phyloP scores from a whole-genome alignment of 345 rosid genomes.

The Limnanthes douglasii region DNA sequence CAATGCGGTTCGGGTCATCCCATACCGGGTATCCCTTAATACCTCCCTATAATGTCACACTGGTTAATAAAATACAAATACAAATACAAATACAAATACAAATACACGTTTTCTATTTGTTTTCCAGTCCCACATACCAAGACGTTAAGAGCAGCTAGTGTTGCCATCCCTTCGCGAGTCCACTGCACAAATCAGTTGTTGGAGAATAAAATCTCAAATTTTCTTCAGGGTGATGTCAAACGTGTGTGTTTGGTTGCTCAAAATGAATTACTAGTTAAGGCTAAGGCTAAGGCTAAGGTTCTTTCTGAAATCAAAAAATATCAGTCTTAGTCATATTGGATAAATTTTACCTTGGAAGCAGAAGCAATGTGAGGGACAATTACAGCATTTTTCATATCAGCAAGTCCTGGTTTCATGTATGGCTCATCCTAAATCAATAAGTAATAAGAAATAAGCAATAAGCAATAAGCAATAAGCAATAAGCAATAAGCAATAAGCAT shows the following conservation, averaged over 20 bases:
- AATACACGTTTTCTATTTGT: too few species aligned
- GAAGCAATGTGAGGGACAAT: constrained; percentile 96
- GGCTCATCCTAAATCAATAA: constrained; percentile 63
- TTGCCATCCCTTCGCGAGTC: constrained; percentile 99
- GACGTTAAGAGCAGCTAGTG: constrained; percentile 85
- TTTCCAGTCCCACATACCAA: constrained; percentile 25
- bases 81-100: too few species aligned
- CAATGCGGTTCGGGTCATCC: constrained; percentile 61
- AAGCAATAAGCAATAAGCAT: too few species aligned
- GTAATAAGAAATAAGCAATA: too few species aligned
- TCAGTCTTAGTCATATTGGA: too few species aligned
- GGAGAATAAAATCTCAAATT: too few species aligned
- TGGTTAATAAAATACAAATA: constrained; percentile 2
- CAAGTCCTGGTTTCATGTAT: constrained; percentile 92
- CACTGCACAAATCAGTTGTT: constrained; percentile 28
- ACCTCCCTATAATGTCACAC: constrained; percentile 42
- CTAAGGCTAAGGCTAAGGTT: too few species aligned
- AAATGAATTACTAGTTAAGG: too few species aligned
- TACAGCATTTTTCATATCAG: constrained; percentile 84
- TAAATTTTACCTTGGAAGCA: constrained; percentile 67
- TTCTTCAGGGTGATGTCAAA: too few species aligned
- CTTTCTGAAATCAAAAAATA: too few species aligned
- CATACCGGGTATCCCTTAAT: constrained; percentile 85
- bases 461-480: too few species aligned
- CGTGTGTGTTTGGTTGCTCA: too few species aligned